These are phyloP conservation scores for Chlamydomonas eustigma DNA, from an alignment of 139 green algal genomes.

Conservation along the genomic window DNA sequence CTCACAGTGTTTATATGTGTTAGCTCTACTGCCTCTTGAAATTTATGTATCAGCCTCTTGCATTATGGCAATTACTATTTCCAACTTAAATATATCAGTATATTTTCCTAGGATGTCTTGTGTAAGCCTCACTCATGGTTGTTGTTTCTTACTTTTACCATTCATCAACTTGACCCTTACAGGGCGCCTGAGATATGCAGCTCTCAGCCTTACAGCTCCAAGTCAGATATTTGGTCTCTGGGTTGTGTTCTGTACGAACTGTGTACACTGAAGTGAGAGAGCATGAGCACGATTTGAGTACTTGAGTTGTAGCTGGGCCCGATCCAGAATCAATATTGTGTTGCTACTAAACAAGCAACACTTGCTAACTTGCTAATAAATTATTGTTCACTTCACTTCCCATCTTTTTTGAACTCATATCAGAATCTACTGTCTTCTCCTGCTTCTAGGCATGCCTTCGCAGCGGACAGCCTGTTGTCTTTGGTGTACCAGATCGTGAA, in stretches of 20 bases:
- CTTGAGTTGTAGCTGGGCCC: too few species aligned
- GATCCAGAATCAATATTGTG: too few species aligned
- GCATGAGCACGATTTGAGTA: too few species aligned
- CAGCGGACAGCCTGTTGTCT: slow-evolving; percentile 55
- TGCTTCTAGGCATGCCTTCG: slow-evolving; percentile 61
- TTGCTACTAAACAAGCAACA: not conserved
- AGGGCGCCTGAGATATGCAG: slow-evolving; percentile 64
- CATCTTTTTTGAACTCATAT: slow-evolving; percentile 2
- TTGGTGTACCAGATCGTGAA: slow-evolving; percentile 64
- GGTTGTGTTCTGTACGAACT: slow-evolving; percentile 86
- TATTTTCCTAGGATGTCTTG: too few species aligned
- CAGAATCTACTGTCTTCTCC: too few species aligned
- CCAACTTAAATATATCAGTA: too few species aligned
- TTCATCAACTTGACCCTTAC: slow-evolving; percentile 8
- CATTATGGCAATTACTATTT: too few species aligned
- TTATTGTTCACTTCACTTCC: not conserved
- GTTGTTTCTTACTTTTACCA: too few species aligned
- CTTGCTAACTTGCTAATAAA: not conserved
- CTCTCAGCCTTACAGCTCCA: slow-evolving; percentile 63
- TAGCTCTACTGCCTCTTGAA: too few species aligned
- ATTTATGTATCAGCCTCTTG: too few species aligned
- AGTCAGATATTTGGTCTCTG: slow-evolving; percentile 78
- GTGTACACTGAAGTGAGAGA: slow-evolving; percentile 60
- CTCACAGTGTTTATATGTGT: too few species aligned
- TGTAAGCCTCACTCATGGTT: too few species aligned